phyloP scores from a whole-genome alignment of 2,329 filamentous ascomycete genomes.

The Aureobasidium namibiae region DNA sequence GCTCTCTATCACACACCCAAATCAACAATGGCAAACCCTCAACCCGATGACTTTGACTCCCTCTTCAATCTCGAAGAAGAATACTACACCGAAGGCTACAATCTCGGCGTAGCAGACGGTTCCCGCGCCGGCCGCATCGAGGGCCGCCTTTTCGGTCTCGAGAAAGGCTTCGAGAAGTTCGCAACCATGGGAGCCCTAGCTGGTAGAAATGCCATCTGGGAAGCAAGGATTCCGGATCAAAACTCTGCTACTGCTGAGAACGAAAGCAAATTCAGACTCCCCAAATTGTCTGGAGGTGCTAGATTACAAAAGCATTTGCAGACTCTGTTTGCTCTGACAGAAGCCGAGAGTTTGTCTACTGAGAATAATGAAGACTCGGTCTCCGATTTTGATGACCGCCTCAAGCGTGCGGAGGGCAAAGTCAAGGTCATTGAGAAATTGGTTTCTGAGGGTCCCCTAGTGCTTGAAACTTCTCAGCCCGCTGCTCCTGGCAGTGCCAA shows the following conservation, averaged over 20 bases:
- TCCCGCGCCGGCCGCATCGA: slow-evolving; percentile 71
- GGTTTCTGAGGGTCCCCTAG: slow-evolving; percentile 36
- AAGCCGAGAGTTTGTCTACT: slow-evolving; percentile 67
- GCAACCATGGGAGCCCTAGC: slow-evolving; percentile 69
- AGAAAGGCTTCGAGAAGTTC: slow-evolving; percentile 92
- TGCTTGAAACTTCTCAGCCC: neutral
- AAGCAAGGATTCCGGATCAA: slow-evolving; percentile 46
- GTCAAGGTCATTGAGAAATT: slow-evolving; percentile 76
- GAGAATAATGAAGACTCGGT: slow-evolving; percentile 84
- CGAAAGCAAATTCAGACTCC: slow-evolving; percentile 25
- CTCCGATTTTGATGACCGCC: slow-evolving; percentile 79
- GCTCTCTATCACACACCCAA: neutral
- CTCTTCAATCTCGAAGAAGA: slow-evolving; percentile 53
- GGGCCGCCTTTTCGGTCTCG: slow-evolving; percentile 81
- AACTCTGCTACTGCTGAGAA: slow-evolving; percentile 1
- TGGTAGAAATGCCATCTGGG: slow-evolving; percentile 76
- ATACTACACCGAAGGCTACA: slow-evolving; percentile 79
- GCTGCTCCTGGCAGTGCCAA: neutral
- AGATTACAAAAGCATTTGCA: slow-evolving; percentile 70
- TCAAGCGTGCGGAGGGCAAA: slow-evolving; percentile 77
- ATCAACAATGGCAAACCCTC: neutral
- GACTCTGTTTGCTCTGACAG: slow-evolving; percentile 67
- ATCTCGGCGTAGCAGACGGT: slow-evolving; percentile 67
- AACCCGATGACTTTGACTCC: slow-evolving; percentile 38
- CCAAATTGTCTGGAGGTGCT: slow-evolving; percentile 45